Conservation (phyloP, 495 filamentous ascomycete genomes). For the Lasiosphaeria ovina region DNA sequence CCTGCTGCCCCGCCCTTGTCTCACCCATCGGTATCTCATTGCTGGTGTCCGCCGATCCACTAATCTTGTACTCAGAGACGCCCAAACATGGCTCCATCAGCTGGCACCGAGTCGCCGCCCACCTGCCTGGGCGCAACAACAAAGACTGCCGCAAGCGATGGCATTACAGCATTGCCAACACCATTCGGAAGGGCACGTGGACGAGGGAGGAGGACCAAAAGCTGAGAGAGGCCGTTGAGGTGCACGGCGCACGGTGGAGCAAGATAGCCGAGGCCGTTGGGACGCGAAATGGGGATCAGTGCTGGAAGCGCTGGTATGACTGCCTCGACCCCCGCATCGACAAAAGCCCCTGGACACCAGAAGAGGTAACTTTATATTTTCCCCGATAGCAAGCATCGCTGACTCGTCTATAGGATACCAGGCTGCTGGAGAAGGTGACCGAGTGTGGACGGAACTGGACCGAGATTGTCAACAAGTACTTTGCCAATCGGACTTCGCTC, state of each 20-base stretch:
- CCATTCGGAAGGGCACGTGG: constrained; percentile 42
- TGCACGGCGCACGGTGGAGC: constrained; percentile 37
- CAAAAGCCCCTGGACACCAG: constrained; percentile 33
- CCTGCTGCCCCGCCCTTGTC: neutral
- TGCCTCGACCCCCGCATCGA: constrained; percentile 32
- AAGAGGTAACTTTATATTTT: constrained; percentile 25
- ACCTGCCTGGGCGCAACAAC: constrained; percentile 41
- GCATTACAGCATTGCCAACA: constrained; percentile 37
- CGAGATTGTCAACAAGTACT: constrained; percentile 33
- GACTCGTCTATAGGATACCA: constrained; percentile 24
- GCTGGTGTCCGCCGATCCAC: neutral
- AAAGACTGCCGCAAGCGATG: constrained; percentile 45
- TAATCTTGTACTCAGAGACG: constrained; percentile 18
- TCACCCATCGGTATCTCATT: neutral
- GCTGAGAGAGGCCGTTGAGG: constrained; percentile 33
- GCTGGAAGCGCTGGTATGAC: constrained; percentile 37
- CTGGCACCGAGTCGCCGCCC: constrained; percentile 39
- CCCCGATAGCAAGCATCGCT: neutral
- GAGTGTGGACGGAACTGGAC: constrained; percentile 35
- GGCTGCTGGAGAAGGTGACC: constrained; percentile 28
- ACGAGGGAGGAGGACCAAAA: constrained; percentile 40
- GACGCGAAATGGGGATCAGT: constrained; percentile 36
- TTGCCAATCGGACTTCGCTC: constrained; percentile 36
- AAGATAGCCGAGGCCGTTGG: constrained; percentile 31
- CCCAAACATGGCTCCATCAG: constrained; percentile 32